phyloP scores from a whole-genome alignment of 495 filamentous ascomycete species.

The Penicillium steckii region DNA sequence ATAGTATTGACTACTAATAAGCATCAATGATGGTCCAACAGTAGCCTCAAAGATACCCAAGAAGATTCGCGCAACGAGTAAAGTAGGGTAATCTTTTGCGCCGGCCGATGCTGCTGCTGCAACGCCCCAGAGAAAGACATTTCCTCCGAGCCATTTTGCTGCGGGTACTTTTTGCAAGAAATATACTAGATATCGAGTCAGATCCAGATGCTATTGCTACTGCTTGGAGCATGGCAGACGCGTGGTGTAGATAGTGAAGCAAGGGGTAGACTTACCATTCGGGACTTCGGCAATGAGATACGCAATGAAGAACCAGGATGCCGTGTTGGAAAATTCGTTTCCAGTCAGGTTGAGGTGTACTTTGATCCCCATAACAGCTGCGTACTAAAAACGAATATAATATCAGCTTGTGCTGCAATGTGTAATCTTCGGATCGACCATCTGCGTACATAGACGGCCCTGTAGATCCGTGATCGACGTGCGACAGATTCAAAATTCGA shows the following conservation, averaged over 20 bases:
- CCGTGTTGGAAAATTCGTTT: conserved; percentile 53
- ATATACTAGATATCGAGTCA: no score
- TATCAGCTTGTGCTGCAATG: background rate
- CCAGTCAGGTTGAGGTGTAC: conserved; percentile 45
- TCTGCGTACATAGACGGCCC: no score
- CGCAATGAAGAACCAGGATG: conserved; percentile 56
- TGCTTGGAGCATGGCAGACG: no score
- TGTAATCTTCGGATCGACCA: background rate
- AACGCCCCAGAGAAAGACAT: conserved; percentile 51
- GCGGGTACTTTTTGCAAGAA: conserved; percentile 46
- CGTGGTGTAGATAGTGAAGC: background rate
- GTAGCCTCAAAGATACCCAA: conserved; percentile 67
- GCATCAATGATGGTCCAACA: conserved; percentile 56
- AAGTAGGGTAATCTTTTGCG: conserved; percentile 12
- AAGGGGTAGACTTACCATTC: conserved; percentile 40
- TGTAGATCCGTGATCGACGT: background rate
- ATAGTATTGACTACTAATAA: conserved; percentile 55
- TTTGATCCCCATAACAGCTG: conserved; percentile 56
- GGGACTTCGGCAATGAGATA: conserved; percentile 54
- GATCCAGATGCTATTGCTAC: no score
- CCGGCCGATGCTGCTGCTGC: conserved; percentile 26
- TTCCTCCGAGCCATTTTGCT: conserved; percentile 52
- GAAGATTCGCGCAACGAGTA: conserved; percentile 49
- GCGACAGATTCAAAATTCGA: background rate
- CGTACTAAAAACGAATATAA: conserved; percentile 33